Percentiles rank a stretch among this genome's conserved stretches.
phyloP scores from a whole-genome alignment of 2,329 filamentous ascomycete species.

The Corynespora cassiicola region DNA sequence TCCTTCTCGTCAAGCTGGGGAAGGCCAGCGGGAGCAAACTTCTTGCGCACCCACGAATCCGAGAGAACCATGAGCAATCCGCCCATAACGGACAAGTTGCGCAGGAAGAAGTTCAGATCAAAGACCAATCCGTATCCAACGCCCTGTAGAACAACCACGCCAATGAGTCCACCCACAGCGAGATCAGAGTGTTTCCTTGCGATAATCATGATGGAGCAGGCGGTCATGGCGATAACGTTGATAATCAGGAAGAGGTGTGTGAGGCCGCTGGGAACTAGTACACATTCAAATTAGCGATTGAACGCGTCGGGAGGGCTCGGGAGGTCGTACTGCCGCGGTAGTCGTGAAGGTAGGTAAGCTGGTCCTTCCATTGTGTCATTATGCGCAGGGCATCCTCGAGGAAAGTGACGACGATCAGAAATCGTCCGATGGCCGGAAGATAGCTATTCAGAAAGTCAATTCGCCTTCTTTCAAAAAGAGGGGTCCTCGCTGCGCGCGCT shows the following conservation, averaged over 20 bases:
- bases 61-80: constrained; percentile 97
- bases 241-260: constrained; percentile 91
- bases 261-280: constrained; percentile 80
- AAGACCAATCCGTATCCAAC: constrained; percentile 98
- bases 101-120: constrained; percentile 99
- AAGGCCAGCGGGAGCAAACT: constrained; percentile 92
- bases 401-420: constrained; percentile 98
- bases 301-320: background rate
- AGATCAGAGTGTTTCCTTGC: constrained; percentile 91
- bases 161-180: constrained; percentile 88
- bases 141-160: constrained; percentile 89
- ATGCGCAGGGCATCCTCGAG: constrained; percentile 96
- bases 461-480: too few relatives aligned
- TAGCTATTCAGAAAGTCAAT: constrained; percentile 69
- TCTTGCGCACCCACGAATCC: constrained; percentile 97
- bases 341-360: constrained; percentile 89
- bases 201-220: constrained; percentile 86
- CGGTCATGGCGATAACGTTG: constrained; percentile 88
- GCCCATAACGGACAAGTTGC: constrained; percentile 96
- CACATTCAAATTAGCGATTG: constrained; percentile 24
- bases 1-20: constrained; percentile 98
- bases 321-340: constrained; percentile 80
- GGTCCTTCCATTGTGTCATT: constrained; percentile 95
- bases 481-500: too few relatives aligned
- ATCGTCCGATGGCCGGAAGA: constrained; percentile 92